Percentiles rank a stretch among this genome's conserved stretches.
Evolutionary conservation across 2,329 filamentous ascomycete species (phyloP).

Genomic region (Teratosphaeria viscida): DNA sequence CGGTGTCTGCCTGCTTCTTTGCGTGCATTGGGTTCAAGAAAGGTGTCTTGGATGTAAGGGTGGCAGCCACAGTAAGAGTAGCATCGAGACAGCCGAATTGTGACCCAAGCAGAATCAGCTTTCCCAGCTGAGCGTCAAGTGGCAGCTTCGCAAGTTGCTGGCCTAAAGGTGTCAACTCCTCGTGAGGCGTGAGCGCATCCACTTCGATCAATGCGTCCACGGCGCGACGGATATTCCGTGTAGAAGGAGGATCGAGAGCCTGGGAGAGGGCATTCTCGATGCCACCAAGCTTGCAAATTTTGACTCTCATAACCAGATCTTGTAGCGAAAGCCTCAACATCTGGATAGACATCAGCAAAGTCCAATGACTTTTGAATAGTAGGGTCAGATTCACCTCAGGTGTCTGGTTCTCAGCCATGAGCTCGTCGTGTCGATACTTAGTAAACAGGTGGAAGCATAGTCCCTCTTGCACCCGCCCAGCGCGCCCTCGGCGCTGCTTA

Average conservation of each 20-base stretch:
- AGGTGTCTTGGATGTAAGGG: slow-evolving; percentile 87
- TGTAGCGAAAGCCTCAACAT: slow-evolving; percentile 91
- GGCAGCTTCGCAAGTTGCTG: slow-evolving; percentile 79
- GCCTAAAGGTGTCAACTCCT: slow-evolving; percentile 80
- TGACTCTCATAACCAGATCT: slow-evolving; percentile 88
- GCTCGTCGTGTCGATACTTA: slow-evolving; percentile 70
- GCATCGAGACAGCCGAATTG: slow-evolving; percentile 90
- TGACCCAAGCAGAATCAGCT: slow-evolving; percentile 75
- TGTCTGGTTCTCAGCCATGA: slow-evolving; percentile 84
- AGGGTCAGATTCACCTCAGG: slow-evolving; percentile 48
- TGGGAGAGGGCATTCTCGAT: slow-evolving; percentile 83
- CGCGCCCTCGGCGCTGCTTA: slow-evolving; percentile 85
- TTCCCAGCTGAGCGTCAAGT: slow-evolving; percentile 87
- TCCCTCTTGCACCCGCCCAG: slow-evolving; percentile 88
- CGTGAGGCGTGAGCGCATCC: slow-evolving; percentile 67
- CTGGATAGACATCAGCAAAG: slow-evolving; percentile 3
- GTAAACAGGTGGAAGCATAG: slow-evolving; percentile 96
- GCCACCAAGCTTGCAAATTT: slow-evolving; percentile 90
- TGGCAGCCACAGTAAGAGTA: slow-evolving; percentile 81
- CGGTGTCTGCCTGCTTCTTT: slow-evolving; percentile 68
- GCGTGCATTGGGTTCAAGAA: slow-evolving; percentile 82
- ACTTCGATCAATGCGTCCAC: slow-evolving; percentile 92
- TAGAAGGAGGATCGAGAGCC: slow-evolving; percentile 79
- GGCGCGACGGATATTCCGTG: slow-evolving; percentile 85
- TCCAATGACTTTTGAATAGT: neutral